A percentile compares a stretch with the other conserved stretches of the same genome.
Evolutionary conservation across 2,329 filamentous ascomycete genomes (phyloP).

Genomic region (Cordyceps sp.): DNA sequence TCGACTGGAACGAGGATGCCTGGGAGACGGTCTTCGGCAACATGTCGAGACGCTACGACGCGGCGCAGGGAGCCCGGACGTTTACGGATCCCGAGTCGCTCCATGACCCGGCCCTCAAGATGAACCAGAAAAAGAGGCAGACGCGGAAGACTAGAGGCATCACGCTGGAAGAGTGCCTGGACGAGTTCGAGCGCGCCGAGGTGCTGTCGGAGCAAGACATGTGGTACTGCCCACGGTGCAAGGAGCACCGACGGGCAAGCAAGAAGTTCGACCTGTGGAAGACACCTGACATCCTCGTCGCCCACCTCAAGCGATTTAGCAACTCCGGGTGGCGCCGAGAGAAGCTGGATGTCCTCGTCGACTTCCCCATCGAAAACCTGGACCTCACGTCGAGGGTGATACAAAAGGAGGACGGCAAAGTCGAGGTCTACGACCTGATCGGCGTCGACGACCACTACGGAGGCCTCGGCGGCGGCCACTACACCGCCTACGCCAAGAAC

Average conservation of each 20-base stretch:
- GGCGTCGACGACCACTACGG: conserved; percentile 94
- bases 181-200: conserved; percentile 89
- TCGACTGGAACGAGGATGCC: conserved; percentile 66
- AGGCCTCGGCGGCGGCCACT: conserved; percentile 84
- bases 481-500: conserved; percentile 88
- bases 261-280: conserved; percentile 98
- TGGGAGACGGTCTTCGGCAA: conserved; percentile 54
- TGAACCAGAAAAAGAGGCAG: conserved; percentile 47
- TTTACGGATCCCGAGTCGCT: conserved; percentile 35
- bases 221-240: conserved; percentile 95
- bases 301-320: conserved; percentile 92
- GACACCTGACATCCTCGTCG: conserved; percentile 81
- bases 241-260: conserved; percentile 77
- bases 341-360: conserved; percentile 80
- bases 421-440: conserved; percentile 80
- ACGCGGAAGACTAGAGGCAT: conserved; percentile 44
- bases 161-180: conserved; percentile 74
- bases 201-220: conserved; percentile 88
- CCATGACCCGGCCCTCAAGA: conserved; percentile 47
- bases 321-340: conserved; percentile 67
- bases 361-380: conserved; percentile 78
- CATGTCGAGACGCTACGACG: conserved; percentile 13
- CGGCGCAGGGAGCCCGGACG: conserved; percentile 42
- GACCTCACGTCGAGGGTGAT: conserved; percentile 70
- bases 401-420: conserved; percentile 63